Percentiles rank a stretch among this genome's conserved stretches.
Conservation (phyloP, 495 filamentous ascomycete genomes). For the Lepraria neglecta region DNA sequence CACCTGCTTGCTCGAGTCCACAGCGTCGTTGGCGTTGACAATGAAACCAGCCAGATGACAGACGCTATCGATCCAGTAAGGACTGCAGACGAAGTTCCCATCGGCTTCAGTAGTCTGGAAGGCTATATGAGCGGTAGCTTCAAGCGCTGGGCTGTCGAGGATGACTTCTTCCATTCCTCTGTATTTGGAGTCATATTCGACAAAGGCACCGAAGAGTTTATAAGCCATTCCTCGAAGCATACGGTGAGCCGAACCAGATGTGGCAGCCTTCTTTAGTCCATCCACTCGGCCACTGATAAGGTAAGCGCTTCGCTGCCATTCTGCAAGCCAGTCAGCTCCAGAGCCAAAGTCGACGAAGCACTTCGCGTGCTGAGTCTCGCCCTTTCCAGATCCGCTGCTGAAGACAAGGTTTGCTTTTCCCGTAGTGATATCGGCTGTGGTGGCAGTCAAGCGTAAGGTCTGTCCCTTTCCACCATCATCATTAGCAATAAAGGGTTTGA, state of each 20-base stretch:
- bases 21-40: slow-evolving; percentile 68
- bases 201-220: slow-evolving; percentile 64
- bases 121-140: slow-evolving; percentile 63
- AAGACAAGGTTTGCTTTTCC: slow-evolving; percentile 33
- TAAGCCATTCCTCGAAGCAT: slow-evolving; percentile 68
- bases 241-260: slow-evolving; percentile 49
- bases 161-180: slow-evolving; percentile 70
- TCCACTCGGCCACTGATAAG: slow-evolving; percentile 50
- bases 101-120: slow-evolving; percentile 56
- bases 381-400: slow-evolving; percentile 28
- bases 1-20: slow-evolving; percentile 62
- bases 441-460: slow-evolving; percentile 41
- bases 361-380: slow-evolving; percentile 42
- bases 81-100: slow-evolving; percentile 60
- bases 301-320: slow-evolving; percentile 52
- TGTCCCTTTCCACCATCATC: slow-evolving; percentile 40
- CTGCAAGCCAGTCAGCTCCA: slow-evolving; percentile 41
- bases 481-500: slow-evolving; percentile 54
- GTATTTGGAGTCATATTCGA: slow-evolving; percentile 63
- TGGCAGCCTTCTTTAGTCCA: slow-evolving; percentile 44
- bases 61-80: slow-evolving; percentile 67
- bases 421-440: slow-evolving; percentile 38
- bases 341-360: slow-evolving; percentile 47
- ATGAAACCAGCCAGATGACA: slow-evolving; percentile 63
- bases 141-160: slow-evolving; percentile 61